Evolutionary conservation across 768 basidiomycete genomes (phyloP).

Genomic region (Fibroporia radiculosa): DNA sequence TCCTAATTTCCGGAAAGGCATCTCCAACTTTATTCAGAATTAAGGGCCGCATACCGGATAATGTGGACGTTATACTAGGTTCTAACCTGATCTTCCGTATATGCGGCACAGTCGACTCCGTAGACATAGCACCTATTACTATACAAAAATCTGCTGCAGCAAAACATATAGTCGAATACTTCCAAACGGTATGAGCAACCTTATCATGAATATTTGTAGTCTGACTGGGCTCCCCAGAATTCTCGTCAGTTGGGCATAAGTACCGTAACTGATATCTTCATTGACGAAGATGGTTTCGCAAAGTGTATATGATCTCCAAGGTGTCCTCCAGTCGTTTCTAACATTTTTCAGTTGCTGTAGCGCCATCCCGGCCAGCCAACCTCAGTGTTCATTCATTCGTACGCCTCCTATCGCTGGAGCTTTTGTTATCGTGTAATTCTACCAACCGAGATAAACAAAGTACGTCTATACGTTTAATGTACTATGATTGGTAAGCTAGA

Average conservation of each 20-base stretch:
- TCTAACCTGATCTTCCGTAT: constrained; percentile 46
- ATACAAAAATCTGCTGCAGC: constrained; percentile 44
- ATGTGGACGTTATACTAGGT: constrained; percentile 42
- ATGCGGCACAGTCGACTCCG: constrained; percentile 44
- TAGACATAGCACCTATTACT: constrained; percentile 28
- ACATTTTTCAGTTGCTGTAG: constrained; percentile 24
- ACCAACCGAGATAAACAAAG: constrained; percentile 1
- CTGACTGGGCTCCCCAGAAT: constrained; percentile 37
- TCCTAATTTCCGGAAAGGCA: constrained; percentile 27
- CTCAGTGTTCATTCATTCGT: constrained; percentile 21
- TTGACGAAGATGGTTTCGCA: constrained; percentile 34
- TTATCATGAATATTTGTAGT: background rate
- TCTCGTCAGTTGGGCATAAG: constrained; percentile 47
- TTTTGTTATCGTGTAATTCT: constrained; percentile 34
- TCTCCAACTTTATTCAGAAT: constrained; percentile 24
- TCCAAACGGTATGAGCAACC: constrained; percentile 35
- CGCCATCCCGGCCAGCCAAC: constrained; percentile 17
- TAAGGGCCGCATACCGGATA: constrained; percentile 27
- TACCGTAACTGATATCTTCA: constrained; percentile 44
- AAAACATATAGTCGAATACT: constrained; percentile 39
- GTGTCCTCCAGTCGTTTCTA: constrained; percentile 5
- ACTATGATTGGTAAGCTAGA: background rate
- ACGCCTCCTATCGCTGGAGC: constrained; percentile 29
- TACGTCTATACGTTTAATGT: background rate
- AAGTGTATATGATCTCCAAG: constrained; percentile 26